These are phyloP conservation scores for Saccharomyces jurei DNA, from an alignment of 805 yeast species.

Conservation along the genomic window DNA sequence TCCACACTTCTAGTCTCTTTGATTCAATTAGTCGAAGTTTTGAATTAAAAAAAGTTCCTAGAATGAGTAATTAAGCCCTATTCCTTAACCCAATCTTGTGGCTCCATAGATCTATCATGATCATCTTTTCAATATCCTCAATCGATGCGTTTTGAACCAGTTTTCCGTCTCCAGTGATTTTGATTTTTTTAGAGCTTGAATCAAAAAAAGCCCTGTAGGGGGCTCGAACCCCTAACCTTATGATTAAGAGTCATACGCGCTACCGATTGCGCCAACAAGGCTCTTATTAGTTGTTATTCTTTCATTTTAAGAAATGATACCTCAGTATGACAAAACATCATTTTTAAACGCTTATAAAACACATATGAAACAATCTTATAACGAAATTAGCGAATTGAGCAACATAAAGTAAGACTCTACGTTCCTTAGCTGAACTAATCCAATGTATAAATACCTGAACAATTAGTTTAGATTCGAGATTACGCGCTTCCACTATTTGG, in stretches of 20 bases:
- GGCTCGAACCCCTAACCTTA: constrained; percentile 34
- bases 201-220: constrained; percentile 29
- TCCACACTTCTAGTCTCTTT: constrained; percentile 1
- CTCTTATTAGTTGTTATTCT: constrained; percentile 3
- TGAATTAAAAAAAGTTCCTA: background rate
- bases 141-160: background rate
- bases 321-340: too few relatives aligned
- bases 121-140: background rate
- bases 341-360: too few relatives aligned
- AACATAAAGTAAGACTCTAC: too few relatives aligned
- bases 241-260: constrained; percentile 32
- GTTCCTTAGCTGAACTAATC: too few relatives aligned
- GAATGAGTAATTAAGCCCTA: background rate
- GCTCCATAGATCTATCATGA: background rate
- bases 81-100: background rate
- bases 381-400: too few relatives aligned
- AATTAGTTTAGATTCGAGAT: too few relatives aligned
- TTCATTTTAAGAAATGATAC: too few relatives aligned
- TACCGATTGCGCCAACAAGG: constrained; percentile 34
- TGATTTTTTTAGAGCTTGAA: background rate
- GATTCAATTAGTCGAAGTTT: background rate
- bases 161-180: background rate
- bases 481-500: too few relatives aligned
- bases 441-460: too few relatives aligned
- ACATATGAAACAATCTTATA: too few relatives aligned